Base-by-base conservation (phyloP, 208 protist species). In the Wallacemonas rigidus region DNA sequence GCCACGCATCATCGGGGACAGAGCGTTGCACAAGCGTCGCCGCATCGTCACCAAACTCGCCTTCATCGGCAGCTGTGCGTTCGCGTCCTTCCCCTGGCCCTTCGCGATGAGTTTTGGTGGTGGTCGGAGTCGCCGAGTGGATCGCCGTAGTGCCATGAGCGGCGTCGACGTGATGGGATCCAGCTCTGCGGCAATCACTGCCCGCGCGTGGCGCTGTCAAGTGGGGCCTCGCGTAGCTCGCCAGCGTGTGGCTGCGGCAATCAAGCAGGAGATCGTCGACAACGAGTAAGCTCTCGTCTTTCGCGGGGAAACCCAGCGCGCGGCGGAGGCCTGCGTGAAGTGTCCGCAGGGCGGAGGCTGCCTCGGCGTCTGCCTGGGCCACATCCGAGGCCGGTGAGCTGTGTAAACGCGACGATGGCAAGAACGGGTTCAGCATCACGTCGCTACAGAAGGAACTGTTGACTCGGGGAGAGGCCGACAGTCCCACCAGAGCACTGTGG, bases 231-330 rank as follows among this genome's bases (percentile, higher is more conserved):
- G 57, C 12, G 39, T 65, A 65, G n/a, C 9, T 2, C 0, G 60
- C 60, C 5, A 45, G 41, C 7, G 43, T 44, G 41, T 65, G n/a
- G 60, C 60, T 65, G 40, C 60, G 60, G 41, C 12, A 65, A 41
- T 17, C 60, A 26, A 65, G 60, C 12, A 65, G 40, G 40, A 65
- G 40, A 17, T 65, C 60, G n/a, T 65, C 60, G 5, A 65, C 60
- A 15, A 41, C 60, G 41, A 65, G 60, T n/a, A 65, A 41, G 5
- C 41, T 41, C n/a, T 65, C 60, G 60, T 65, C 60, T 14, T 35
- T 8, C 7, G 60, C 50, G 45, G 76, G 73, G 57, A 82, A 80
- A 5, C 75, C 85, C 35, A 90, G 75, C 3, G 78, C 53, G 38
- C 78, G 78, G 12, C 51, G 62, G 44, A 83, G 75, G 1, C 74